Base-by-base conservation (phyloP, 257 asterid genomes). In the Verbena officinalis region DNA sequence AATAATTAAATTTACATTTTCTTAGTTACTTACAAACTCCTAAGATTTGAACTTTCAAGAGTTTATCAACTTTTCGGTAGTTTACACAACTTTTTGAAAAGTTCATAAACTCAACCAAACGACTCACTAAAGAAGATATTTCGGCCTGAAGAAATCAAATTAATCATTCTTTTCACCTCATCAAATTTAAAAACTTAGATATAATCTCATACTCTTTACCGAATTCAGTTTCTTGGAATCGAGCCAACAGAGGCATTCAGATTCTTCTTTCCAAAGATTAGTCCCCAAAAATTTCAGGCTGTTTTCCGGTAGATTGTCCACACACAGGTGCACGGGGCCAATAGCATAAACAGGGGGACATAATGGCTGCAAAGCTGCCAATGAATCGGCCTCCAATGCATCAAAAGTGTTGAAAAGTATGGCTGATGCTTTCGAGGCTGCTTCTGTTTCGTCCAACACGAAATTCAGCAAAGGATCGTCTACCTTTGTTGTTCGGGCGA, bases 241-340 rank as follows among this genome's bases (percentile, higher is more conserved):
- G 9, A 69, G 68, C 74, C 74, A 69, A 14, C 39, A 38, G 15
- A 69, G 52, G 52, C 74, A 69, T n/a, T 43, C 74, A 0, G 20
- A 50, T n/a, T 69, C 64, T 53, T 49, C 63, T 69, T 69, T 51
- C 74, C 74, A 69, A 3, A 69, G 69, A 34, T 46, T 60, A 6
- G 46, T 30, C 36, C 46, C 62, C 30, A 69, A 1, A 6, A 19
- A 61, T 21, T 60, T 31, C 49, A 60, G 23, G 22, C 43, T 31
- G 50, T 23, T 33, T 2, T 69, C 68, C 5, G 68, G 55, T 6
- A 52, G 22, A 9, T 7, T 44, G 50, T 61, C 34, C 14, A 19
- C 68, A 5, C 15, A 48, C 56, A 19, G 13, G 48, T 69, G 74
- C 9, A 69, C 33, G 0, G 74, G 68, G 7, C 74, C 74, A 13